Evolutionary conservation across 345 rosid genomes (phyloP).

Genomic region (Acer campestre): DNA sequence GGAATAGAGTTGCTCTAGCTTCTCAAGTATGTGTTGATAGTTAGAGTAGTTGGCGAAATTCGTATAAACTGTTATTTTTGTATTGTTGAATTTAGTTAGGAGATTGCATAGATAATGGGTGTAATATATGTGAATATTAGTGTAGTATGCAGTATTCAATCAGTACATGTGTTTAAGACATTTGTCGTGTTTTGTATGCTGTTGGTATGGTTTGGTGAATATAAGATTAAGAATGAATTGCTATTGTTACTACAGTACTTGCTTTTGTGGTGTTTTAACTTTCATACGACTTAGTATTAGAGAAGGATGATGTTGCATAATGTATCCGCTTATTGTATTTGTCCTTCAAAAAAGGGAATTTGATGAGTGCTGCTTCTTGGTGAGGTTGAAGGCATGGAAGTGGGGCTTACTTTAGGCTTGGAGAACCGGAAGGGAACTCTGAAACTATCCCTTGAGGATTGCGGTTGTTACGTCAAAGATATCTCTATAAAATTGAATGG

Average conservation of each 20-base stretch:
- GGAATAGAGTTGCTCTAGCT: background rate
- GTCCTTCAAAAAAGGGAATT: conserved; percentile 43
- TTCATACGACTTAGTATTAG: background rate
- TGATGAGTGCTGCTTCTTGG: conserved; percentile 54
- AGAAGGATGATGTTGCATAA: background rate
- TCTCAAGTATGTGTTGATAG: background rate
- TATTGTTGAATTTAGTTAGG: background rate
- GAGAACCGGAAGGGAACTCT: no score
- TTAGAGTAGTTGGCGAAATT: background rate
- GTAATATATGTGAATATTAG: background rate
- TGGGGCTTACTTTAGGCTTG: no score
- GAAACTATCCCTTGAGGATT: no score
- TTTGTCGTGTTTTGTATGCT: no score
- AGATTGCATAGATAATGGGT: background rate
- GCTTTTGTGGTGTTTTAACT: background rate
- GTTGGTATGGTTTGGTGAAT: no score
- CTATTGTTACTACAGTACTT: background rate
- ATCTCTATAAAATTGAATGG: no score
- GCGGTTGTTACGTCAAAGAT: no score
- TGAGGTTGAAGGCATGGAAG: conserved; percentile 96
- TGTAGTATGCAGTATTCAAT: no score
- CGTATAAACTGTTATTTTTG: background rate
- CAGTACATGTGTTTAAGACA: no score
- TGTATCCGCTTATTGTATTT: conserved; percentile 23
- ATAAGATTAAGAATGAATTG: background rate